A percentile compares a stretch with the other conserved stretches of the same genome.
Conservation (phyloP, 2,329 filamentous ascomycete genomes). For the Curvularia eragrostidis region DNA sequence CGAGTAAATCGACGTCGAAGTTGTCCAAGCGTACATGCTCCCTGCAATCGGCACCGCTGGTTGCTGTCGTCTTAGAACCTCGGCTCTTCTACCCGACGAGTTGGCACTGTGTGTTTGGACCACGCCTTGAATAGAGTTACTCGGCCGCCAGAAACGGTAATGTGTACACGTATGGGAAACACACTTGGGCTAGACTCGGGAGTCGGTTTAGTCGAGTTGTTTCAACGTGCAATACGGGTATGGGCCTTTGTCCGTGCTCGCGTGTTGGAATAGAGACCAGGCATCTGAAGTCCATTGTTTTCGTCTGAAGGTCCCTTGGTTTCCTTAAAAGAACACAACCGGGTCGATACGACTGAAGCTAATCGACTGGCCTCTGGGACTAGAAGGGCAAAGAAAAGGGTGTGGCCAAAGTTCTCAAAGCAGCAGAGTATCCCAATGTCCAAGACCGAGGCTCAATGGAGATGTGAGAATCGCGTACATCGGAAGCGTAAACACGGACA, state of each 20-base stretch:
- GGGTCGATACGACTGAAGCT: not conserved
- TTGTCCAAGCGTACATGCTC: slow-evolving; percentile 7
- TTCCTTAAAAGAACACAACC: slow-evolving; percentile 1
- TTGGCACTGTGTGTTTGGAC: too few relatives aligned
- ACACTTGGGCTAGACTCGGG: too few relatives aligned
- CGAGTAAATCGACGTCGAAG: not conserved
- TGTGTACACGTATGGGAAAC: too few relatives aligned
- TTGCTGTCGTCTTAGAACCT: not conserved
- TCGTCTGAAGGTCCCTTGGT: too few relatives aligned
- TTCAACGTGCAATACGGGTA: too few relatives aligned
- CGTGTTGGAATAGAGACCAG: not conserved
- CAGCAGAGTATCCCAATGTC: not conserved
- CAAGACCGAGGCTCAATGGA: not conserved
- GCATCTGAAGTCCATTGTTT: not conserved
- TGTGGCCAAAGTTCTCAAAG: not conserved
- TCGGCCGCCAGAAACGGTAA: not conserved
- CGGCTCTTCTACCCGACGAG: not conserved
- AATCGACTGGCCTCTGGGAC: not conserved
- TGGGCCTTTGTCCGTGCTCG: too few relatives aligned
- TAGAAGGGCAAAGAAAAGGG: not conserved
- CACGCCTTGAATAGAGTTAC: too few relatives aligned
- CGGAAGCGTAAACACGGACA: not conserved
- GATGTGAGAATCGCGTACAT: not conserved
- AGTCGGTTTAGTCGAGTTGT: too few relatives aligned
- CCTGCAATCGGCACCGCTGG: slow-evolving; percentile 7